These are phyloP conservation scores for Ulmus americana DNA, from an alignment of 331 rosid species.

Conservation along the genomic window DNA sequence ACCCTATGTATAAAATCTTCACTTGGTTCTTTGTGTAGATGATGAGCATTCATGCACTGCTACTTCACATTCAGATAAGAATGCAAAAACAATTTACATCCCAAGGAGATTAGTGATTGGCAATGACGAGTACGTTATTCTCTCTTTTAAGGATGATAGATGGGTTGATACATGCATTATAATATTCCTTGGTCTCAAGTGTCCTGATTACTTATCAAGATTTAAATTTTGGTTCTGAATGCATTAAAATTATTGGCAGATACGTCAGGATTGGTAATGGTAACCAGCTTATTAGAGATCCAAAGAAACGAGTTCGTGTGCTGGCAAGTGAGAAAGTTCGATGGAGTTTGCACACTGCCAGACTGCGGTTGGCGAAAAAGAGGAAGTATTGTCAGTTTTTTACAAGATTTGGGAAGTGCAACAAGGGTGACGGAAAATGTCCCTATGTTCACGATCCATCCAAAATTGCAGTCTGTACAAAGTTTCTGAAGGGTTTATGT, in stretches of 20 bases:
- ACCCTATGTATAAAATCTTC: slow-evolving; percentile 8
- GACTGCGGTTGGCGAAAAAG: slow-evolving; percentile 84
- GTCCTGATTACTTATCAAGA: neutral
- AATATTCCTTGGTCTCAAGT: neutral
- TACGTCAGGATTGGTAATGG: slow-evolving; percentile 89
- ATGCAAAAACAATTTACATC: slow-evolving; percentile 53
- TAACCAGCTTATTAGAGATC: slow-evolving; percentile 81
- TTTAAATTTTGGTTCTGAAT: slow-evolving; percentile 16
- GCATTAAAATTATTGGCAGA: slow-evolving; percentile 38
- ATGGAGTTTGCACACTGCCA: slow-evolving; percentile 98
- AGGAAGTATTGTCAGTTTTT: slow-evolving; percentile 85
- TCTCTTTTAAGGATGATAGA: slow-evolving; percentile 5
- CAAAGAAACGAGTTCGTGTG: slow-evolving; percentile 79
- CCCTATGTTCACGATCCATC: slow-evolving; percentile 91
- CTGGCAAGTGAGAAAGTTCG: slow-evolving; percentile 93
- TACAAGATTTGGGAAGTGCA: slow-evolving; percentile 90
- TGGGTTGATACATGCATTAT: slow-evolving; percentile 2
- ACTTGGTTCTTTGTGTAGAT: slow-evolving; percentile 40
- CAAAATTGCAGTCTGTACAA: slow-evolving; percentile 93
- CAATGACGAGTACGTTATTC: slow-evolving; percentile 72
- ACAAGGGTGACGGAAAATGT: slow-evolving; percentile 86
- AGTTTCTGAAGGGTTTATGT: slow-evolving; percentile 87
- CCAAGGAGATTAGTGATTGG: slow-evolving; percentile 90
- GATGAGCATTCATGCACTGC: slow-evolving; percentile 47
- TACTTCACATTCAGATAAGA: slow-evolving; percentile 40